Conservation (phyloP, 129 eudicot genomes). For the Saussurea involucrata region DNA sequence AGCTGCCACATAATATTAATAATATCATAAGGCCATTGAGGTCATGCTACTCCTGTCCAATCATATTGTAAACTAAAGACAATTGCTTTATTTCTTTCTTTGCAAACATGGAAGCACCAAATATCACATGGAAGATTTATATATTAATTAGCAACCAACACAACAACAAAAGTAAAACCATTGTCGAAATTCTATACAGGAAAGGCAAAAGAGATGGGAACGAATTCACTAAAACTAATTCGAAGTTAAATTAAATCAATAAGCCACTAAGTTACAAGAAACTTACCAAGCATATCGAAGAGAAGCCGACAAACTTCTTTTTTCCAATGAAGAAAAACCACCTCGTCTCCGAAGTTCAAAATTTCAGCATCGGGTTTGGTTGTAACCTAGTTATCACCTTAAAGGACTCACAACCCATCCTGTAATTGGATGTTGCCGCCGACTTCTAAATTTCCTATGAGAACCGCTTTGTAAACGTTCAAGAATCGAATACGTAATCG, state of each 20-base stretch:
- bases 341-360: background rate
- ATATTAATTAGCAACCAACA: background rate
- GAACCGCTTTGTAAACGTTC: constrained; percentile 82
- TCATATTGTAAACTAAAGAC: background rate
- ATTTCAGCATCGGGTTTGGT: background rate
- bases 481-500: constrained; percentile 73
- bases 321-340: background rate
- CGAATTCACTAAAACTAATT: background rate
- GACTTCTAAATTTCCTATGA: constrained; percentile 40
- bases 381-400: constrained; percentile 42
- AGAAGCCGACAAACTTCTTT: background rate
- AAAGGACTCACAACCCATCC: constrained; percentile 98
- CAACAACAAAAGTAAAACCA: background rate
- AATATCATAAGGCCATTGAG: background rate
- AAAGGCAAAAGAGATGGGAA: background rate
- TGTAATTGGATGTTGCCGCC: constrained; percentile 75
- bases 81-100: background rate
- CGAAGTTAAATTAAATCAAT: background rate
- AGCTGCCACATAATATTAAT: no score
- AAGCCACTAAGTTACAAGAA: background rate
- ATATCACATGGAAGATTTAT: background rate
- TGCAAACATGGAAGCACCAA: background rate
- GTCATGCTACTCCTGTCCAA: background rate
- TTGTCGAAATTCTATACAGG: background rate
- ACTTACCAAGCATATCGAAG: background rate